Evolutionary conservation across 176 grass and related monocot genomes (phyloP).

Genomic region (Triticum timopheevii): DNA sequence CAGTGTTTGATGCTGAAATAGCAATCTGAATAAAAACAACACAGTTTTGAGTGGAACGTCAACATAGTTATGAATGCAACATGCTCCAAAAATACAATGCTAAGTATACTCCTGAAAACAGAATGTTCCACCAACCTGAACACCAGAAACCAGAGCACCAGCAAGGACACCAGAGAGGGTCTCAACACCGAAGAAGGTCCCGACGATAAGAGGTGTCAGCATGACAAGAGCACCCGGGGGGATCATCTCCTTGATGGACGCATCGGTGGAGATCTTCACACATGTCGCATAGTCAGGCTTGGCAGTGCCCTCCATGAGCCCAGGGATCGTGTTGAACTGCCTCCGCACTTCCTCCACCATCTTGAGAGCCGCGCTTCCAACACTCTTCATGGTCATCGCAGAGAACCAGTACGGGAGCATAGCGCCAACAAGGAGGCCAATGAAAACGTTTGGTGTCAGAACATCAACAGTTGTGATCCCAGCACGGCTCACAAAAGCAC

Average conservation of each 20-base stretch:
- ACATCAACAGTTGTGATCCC: slow-evolving; percentile 75
- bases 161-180: slow-evolving; percentile 90
- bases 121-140: slow-evolving; percentile 59
- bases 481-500: slow-evolving; percentile 88
- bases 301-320: slow-evolving; percentile 77
- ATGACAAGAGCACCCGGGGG: slow-evolving; percentile 91
- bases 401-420: slow-evolving; percentile 99
- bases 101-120: background rate
- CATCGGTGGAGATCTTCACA: slow-evolving; percentile 96
- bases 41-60: background rate
- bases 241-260: slow-evolving; percentile 96
- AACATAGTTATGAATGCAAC: background rate
- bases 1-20: slow-evolving; percentile 95
- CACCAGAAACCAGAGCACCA: slow-evolving; percentile 89
- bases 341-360: slow-evolving; percentile 96
- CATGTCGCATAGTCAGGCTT: slow-evolving; percentile 91
- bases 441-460: slow-evolving; percentile 84
- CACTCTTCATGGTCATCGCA: slow-evolving; percentile 97
- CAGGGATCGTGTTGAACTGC: slow-evolving; percentile 87
- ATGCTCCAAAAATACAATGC: background rate
- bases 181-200: slow-evolving; percentile 82
- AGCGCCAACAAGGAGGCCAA: slow-evolving; percentile 81
- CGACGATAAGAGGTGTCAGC: slow-evolving; percentile 84
- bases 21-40: slow-evolving; percentile 55
- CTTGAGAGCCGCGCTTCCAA: slow-evolving; percentile 83